A percentile compares a stretch with the other conserved stretches of the same genome.
These are phyloP conservation scores for Suhomyces sp. DNA, from an alignment of 805 yeast species.

Conservation along the genomic window DNA sequence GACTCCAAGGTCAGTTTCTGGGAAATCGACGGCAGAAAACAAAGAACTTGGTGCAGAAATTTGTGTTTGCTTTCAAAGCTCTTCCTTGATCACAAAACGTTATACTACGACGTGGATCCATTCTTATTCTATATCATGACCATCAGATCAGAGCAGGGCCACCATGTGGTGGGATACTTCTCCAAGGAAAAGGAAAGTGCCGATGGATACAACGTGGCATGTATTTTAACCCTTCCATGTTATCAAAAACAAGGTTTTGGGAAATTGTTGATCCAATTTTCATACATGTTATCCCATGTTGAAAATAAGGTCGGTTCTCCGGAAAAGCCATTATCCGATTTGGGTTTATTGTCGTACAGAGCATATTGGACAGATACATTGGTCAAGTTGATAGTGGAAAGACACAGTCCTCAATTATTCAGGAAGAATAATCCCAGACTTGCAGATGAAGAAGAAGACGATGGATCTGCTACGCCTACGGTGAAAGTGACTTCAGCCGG, in stretches of 20 bases:
- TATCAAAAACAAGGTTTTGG: slow-evolving; percentile 97
- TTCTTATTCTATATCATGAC: slow-evolving; percentile 96
- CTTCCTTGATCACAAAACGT: slow-evolving; percentile 92
- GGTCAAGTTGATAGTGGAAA: slow-evolving; percentile 67
- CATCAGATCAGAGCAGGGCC: slow-evolving; percentile 82
- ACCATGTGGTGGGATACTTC: slow-evolving; percentile 93
- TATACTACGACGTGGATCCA: slow-evolving; percentile 98
- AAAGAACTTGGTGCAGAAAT: slow-evolving; percentile 96
- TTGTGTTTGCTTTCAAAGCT: slow-evolving; percentile 86
- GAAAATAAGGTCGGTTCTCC: slow-evolving; percentile 95
- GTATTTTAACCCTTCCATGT: slow-evolving; percentile 93
- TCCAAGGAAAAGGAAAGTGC: slow-evolving; percentile 97
- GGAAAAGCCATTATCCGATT: slow-evolving; percentile 93
- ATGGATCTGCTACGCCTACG: slow-evolving; percentile 19
- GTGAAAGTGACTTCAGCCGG: slow-evolving; percentile 11
- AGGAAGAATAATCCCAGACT: slow-evolving; percentile 34
- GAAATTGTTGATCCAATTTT: slow-evolving; percentile 84
- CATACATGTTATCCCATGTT: slow-evolving; percentile 83
- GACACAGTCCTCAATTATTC: slow-evolving; percentile 39
- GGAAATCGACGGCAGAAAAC: slow-evolving; percentile 96
- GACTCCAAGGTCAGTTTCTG: slow-evolving; percentile 92
- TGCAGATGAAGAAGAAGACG: slow-evolving; percentile 14
- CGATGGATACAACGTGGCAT: slow-evolving; percentile 93
- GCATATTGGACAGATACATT: slow-evolving; percentile 96
- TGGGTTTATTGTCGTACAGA: slow-evolving; percentile 89